Base-by-base conservation (phyloP, 495 filamentous ascomycete species). In the Aspergillus hancockii region DNA sequence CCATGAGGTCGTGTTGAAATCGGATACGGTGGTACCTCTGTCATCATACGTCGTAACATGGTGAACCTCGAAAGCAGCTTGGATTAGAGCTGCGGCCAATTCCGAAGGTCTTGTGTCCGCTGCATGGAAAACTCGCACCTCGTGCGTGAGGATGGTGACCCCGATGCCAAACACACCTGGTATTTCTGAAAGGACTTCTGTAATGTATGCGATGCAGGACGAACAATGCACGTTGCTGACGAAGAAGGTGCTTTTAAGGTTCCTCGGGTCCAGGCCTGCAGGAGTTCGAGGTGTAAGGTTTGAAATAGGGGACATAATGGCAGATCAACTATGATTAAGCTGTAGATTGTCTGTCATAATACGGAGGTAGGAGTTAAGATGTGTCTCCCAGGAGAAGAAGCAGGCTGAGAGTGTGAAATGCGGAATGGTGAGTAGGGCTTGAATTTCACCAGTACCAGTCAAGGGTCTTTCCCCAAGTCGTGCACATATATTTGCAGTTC, bases 141-240 rank as follows among this genome's bases (percentile, higher is more conserved):
- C 70, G 36, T 80, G 72, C 4, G 73, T 75, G 38, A 79, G 62
- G 25, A 80, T 75, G n/a, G 71, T 76, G 51, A 79, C 75, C 45
- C 78, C 74, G 49, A 82, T 67, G 19, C 70, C 60, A 13, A 56
- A 52, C 49, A 81, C 65, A 1, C 71, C 66, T 4, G 64, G 57
- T 16, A 75, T 69, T 25, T 67, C 67, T 1, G 66, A 68, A 1
- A 83, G 68, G 8, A 79, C 65, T 50, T 75, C 73, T 10, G 69
- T 72, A 55, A 83, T 72, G 59, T 79, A 78, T 30, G 78, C 66
- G 16, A 82, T 73, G 56, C 81, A 83, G n/a, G 81, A 83, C 14
- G 79, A 71, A 62, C 81, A 83, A 57, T 82, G 79, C 18, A 83
- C 72, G 53, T 83, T 83, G 59, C 73, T 74, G 50, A 81, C 73